Percentiles rank a stretch among this genome's conserved stretches.
Evolutionary conservation across 1,139 yeast species (phyloP).

Genomic region (Suhomyces terraborum): DNA sequence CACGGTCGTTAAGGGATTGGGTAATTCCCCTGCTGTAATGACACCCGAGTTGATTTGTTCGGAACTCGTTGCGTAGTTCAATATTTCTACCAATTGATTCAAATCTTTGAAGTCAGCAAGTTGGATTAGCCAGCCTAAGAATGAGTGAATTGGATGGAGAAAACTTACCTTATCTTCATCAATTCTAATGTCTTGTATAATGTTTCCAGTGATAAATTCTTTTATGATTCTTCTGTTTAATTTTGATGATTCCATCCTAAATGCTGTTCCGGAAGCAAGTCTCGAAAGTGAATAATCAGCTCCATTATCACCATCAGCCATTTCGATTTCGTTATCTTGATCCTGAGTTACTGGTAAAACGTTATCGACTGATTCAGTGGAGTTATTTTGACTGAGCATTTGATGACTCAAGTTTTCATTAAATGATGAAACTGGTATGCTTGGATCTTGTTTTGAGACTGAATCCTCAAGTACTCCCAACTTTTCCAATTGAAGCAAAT

Average conservation of each 20-base stretch:
- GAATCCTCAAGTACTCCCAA: conserved; percentile 13
- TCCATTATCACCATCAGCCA: background rate
- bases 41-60: conserved; percentile 6
- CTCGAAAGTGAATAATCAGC: background rate
- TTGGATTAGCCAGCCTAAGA: conserved; percentile 71
- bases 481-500: conserved; percentile 34
- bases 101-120: conserved; percentile 38
- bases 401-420: background rate
- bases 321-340: conserved; percentile 1
- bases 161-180: conserved; percentile 59
- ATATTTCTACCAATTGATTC: conserved; percentile 23
- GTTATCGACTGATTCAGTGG: background rate
- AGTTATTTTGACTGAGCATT: background rate
- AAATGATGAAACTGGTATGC: background rate
- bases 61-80: conserved; percentile 13
- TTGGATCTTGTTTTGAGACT: background rate
- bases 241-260: conserved; percentile 2
- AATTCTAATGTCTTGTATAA: conserved; percentile 28
- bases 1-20: conserved; percentile 33
- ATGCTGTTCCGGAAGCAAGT: background rate
- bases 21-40: conserved; percentile 21
- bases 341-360: background rate
- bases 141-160: conserved; percentile 79
- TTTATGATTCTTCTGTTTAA: conserved; percentile 19
- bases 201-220: conserved; percentile 28